Conservation (phyloP, 208 protist genomes). For the Herpetomonas samuelpessoai region DNA sequence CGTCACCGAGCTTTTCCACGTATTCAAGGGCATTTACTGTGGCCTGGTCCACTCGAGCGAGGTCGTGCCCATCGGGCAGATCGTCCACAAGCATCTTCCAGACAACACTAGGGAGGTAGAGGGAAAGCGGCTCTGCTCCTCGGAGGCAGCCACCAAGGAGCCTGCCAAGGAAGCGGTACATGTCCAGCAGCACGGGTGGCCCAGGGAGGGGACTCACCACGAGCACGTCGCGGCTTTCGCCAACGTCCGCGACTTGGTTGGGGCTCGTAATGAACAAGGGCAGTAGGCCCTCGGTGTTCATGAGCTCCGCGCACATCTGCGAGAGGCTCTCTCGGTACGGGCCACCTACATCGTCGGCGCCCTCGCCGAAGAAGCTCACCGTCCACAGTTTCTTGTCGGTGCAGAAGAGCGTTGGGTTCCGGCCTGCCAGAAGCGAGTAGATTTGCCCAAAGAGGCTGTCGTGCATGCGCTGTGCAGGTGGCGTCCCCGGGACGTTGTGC, state of each 20-base stretch:
- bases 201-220: slow-evolving; percentile 56
- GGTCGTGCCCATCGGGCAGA: slow-evolving; percentile 35
- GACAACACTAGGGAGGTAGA: slow-evolving; percentile 88
- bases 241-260: slow-evolving; percentile 69
- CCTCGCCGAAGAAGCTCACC: slow-evolving; percentile 86
- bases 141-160: slow-evolving; percentile 95
- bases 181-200: slow-evolving; percentile 39
- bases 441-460: slow-evolving; percentile 90
- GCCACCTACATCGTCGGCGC: slow-evolving; percentile 92
- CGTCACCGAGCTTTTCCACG: slow-evolving; percentile 32
- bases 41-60: slow-evolving; percentile 52
- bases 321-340: slow-evolving; percentile 91
- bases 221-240: slow-evolving; percentile 80
- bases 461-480: slow-evolving; percentile 36
- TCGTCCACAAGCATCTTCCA: slow-evolving; percentile 92
- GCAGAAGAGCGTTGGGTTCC: slow-evolving; percentile 55
- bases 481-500: slow-evolving; percentile 29
- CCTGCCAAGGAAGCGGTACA: slow-evolving; percentile 92
- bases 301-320: slow-evolving; percentile 89
- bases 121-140: slow-evolving; percentile 84
- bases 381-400: slow-evolving; percentile 85
- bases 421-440: slow-evolving; percentile 61
- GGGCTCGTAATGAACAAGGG: slow-evolving; percentile 87
- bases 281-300: slow-evolving; percentile 50
- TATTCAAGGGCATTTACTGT: slow-evolving; percentile 61